phyloP scores from a whole-genome alignment of 768 basidiomycete genomes.

The Panaeolus papilionaceus region DNA sequence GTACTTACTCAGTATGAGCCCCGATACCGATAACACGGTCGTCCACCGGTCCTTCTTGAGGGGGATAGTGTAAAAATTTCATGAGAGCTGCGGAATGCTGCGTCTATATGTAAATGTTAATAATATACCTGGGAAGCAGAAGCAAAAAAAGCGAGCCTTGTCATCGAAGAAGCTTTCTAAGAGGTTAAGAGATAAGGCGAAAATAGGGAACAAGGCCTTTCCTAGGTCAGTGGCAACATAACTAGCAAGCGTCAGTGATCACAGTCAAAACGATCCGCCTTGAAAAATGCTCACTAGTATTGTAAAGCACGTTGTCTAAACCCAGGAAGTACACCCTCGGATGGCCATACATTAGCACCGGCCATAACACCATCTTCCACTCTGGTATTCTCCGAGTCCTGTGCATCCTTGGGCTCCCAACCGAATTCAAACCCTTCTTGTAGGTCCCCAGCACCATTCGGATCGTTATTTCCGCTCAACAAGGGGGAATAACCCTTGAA shows the following conservation, averaged over 20 bases:
- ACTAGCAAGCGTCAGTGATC: slow-evolving; percentile 28
- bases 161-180: slow-evolving; percentile 81
- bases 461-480: slow-evolving; percentile 76
- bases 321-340: slow-evolving; percentile 49
- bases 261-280: neutral
- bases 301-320: slow-evolving; percentile 64
- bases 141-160: slow-evolving; percentile 54
- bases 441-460: slow-evolving; percentile 80
- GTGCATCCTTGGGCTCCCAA: slow-evolving; percentile 56
- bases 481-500: slow-evolving; percentile 82
- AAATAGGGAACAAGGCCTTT: slow-evolving; percentile 77
- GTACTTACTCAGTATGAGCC: slow-evolving; percentile 75
- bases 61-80: slow-evolving; percentile 82
- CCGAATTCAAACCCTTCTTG: slow-evolving; percentile 93
- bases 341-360: slow-evolving; percentile 83
- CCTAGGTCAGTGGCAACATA: slow-evolving; percentile 52
- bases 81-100: slow-evolving; percentile 81
- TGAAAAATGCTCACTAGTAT: slow-evolving; percentile 63
- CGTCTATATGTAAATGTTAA: slow-evolving; percentile 50
- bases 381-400: slow-evolving; percentile 30
- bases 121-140: slow-evolving; percentile 3
- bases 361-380: slow-evolving; percentile 62
- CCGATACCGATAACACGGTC: slow-evolving; percentile 83
- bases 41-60: slow-evolving; percentile 65
- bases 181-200: slow-evolving; percentile 81